phyloP scores from a whole-genome alignment of 2,329 filamentous ascomycete species.

The Alternaria sp. region DNA sequence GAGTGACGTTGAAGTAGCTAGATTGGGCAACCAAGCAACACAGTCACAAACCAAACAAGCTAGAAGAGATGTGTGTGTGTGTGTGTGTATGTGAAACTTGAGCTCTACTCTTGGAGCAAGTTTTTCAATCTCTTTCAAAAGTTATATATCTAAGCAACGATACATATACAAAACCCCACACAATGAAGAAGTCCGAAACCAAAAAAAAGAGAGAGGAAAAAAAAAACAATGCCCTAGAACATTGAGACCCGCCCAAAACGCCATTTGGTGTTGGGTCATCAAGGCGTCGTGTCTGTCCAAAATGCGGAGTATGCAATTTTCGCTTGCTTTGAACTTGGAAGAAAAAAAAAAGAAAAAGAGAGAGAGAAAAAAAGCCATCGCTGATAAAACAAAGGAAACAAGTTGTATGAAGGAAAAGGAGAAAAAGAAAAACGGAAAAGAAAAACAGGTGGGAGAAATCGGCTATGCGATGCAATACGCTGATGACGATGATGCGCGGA shows the following conservation, averaged over 20 bases:
- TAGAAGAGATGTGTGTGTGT: not conserved
- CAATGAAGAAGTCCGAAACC: not conserved
- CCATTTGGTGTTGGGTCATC: slow-evolving; percentile 4
- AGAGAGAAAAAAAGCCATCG: not conserved
- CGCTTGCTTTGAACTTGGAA: not conserved
- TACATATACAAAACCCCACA: slow-evolving; percentile 5
- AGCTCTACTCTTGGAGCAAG: not conserved
- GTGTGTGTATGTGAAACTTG: not conserved
- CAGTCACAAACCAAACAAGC: not conserved
- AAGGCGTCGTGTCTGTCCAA: slow-evolving; percentile 16
- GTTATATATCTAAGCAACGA: slow-evolving; percentile 4
- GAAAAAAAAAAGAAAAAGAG: no score
- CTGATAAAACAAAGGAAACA: slow-evolving; percentile 1
- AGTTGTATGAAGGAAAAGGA: not conserved
- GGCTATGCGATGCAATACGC: slow-evolving; percentile 3
- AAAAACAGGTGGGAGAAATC: slow-evolving; percentile 1
- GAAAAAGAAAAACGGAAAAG: not conserved
- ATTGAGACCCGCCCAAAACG: slow-evolving; percentile 6
- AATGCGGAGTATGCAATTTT: slow-evolving; percentile 10
- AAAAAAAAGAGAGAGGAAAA: not conserved
- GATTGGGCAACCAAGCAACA: not conserved
- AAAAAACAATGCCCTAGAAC: not conserved
- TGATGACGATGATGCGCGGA: not conserved
- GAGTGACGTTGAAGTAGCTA: not conserved
- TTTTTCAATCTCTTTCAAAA: not conserved